Conservation (phyloP, 2,329 filamentous ascomycete genomes). For the Helotiales sp. region DNA sequence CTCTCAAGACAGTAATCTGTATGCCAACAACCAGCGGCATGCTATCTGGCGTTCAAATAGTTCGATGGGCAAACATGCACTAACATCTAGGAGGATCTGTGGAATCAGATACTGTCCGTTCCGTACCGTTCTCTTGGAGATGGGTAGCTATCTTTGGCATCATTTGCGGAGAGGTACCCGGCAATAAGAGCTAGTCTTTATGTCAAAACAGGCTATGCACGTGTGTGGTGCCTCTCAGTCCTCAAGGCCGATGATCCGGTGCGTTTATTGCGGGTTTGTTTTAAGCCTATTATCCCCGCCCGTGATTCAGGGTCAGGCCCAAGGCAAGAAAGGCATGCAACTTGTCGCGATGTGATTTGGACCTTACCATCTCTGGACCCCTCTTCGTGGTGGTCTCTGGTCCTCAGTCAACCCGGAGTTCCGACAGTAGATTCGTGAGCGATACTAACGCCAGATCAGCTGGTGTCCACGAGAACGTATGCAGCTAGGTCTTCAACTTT, state of each 20-base stretch:
- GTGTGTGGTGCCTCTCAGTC: too few species aligned
- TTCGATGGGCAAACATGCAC: not conserved
- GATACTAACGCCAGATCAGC: not conserved
- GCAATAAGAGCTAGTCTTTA: not conserved
- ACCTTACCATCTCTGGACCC: too few species aligned
- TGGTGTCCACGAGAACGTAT: not conserved
- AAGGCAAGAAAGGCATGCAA: too few species aligned
- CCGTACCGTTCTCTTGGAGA: not conserved
- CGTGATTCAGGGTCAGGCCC: not conserved
- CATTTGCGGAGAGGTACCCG: not conserved
- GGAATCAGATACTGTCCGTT: not conserved
- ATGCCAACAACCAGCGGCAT: not conserved
- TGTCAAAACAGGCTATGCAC: too few species aligned
- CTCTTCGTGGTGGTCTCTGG: too few species aligned
- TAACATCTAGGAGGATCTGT: too few species aligned
- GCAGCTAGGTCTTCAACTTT: not conserved
- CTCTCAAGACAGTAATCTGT: not conserved
- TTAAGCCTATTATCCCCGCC: not conserved
- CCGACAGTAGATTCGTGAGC: not conserved
- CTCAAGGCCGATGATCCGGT: not conserved
- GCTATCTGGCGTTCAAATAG: not conserved
- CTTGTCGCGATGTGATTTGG: not conserved
- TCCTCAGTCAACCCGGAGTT: not conserved
- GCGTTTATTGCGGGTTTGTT: not conserved
- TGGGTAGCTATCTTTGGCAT: not conserved